These are phyloP conservation scores for Talaromyces sp. DNA, from an alignment of 2,329 filamentous ascomycete genomes.

Conservation along the genomic window DNA sequence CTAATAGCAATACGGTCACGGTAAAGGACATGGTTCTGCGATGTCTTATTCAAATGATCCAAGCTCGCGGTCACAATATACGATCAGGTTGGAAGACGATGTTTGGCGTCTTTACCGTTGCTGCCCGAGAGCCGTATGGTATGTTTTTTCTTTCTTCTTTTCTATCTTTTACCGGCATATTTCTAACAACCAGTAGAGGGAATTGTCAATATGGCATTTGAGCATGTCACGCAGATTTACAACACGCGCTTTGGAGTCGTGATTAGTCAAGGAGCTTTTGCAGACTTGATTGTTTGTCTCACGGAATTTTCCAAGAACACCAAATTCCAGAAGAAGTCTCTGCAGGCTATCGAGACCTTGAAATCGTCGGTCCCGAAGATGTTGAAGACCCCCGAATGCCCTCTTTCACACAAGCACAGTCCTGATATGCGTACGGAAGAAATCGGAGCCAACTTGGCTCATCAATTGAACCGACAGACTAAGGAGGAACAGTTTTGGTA, in stretches of 20 bases:
- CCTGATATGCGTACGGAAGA: slow-evolving; percentile 39
- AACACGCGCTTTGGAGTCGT: slow-evolving; percentile 93
- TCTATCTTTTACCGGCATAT: neutral
- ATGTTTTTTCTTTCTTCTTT: slow-evolving; percentile 21
- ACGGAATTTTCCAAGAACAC: slow-evolving; percentile 99
- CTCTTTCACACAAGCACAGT: slow-evolving; percentile 64
- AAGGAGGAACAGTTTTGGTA: slow-evolving; percentile 99
- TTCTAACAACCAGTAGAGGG: slow-evolving; percentile 53
- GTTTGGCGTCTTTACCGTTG: slow-evolving; percentile 98
- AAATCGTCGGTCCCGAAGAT: slow-evolving; percentile 93
- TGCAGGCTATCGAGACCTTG: slow-evolving; percentile 90
- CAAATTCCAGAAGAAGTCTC: slow-evolving; percentile 95
- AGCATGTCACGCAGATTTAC: slow-evolving; percentile 94
- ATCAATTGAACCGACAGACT: slow-evolving; percentile 71
- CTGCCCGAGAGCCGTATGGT: slow-evolving; percentile 81
- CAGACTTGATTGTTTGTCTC: slow-evolving; percentile 90
- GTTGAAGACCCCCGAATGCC: slow-evolving; percentile 93
- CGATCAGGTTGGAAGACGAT: slow-evolving; percentile 98
- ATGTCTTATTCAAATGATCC: slow-evolving; percentile 98
- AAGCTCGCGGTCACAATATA: slow-evolving; percentile 93
- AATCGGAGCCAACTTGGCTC: slow-evolving; percentile 47
- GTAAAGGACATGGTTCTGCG: slow-evolving; percentile 97
- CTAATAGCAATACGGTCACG: slow-evolving; percentile 81
- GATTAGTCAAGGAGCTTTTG: slow-evolving; percentile 93
- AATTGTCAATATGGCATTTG: slow-evolving; percentile 94